phyloP scores from a whole-genome alignment of 306 rosid species.

The Inga leiocalycina region DNA sequence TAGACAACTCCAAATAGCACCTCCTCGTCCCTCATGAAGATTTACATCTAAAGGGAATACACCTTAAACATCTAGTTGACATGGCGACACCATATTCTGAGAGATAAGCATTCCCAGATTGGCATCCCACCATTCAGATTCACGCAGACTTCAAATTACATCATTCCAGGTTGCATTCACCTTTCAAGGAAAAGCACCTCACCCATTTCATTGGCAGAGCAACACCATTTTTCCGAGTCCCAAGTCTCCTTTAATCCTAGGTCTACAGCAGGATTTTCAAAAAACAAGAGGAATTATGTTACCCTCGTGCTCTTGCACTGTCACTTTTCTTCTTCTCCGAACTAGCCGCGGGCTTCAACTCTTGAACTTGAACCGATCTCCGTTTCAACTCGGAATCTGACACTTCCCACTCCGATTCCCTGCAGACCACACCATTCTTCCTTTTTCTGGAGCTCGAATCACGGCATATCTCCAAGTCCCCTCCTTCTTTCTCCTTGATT shows the following conservation, averaged over 20 bases:
- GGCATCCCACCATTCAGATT: background rate
- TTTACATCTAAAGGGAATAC: background rate
- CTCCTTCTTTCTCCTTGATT: background rate
- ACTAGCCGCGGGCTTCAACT: background rate
- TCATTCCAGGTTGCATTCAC: background rate
- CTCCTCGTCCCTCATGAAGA: background rate
- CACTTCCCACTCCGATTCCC: conserved; percentile 28
- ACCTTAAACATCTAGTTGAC: background rate
- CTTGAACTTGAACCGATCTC: conserved; percentile 19
- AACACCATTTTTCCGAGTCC: no score
- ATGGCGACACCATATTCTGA: background rate
- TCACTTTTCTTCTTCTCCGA: conserved; percentile 1
- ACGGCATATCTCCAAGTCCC: background rate
- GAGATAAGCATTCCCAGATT: background rate
- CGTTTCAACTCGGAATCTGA: conserved; percentile 27
- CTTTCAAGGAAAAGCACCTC: background rate
- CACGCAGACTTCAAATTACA: background rate
- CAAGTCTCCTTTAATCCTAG: no score
- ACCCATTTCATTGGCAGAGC: no score
- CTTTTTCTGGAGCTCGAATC: conserved; percentile 27
- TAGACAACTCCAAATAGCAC: background rate
- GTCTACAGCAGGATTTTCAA: no score
- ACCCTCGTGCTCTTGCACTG: background rate
- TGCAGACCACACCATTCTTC: conserved; percentile 3
- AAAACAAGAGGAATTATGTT: background rate